phyloP scores from a whole-genome alignment of 2,329 filamentous ascomycete species.

The Cadophora luteo-olivacea region DNA sequence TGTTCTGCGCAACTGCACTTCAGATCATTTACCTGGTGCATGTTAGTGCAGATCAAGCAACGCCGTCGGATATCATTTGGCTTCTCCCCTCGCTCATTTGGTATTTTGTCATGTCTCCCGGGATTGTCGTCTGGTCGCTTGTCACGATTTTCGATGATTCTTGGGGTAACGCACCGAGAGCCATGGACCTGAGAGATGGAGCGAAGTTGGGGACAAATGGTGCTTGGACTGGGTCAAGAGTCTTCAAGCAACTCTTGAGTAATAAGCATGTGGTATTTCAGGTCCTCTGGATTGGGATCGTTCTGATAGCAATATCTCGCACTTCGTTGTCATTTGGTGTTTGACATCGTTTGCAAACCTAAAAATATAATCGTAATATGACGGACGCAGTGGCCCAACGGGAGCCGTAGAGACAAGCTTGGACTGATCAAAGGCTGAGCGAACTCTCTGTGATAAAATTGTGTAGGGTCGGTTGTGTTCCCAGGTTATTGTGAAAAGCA shows the following conservation, averaged over 20 bases:
- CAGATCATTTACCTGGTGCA: not conserved
- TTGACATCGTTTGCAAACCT: not conserved
- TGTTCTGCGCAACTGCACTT: not conserved
- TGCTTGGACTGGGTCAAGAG: not conserved
- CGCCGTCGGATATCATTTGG: not conserved
- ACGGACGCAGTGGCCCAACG: not conserved
- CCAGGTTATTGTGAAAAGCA: not conserved
- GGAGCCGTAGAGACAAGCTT: not conserved
- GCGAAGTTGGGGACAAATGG: not conserved
- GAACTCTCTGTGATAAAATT: not conserved
- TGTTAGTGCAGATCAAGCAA: not conserved
- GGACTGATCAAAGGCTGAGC: not conserved
- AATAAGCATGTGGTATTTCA: not conserved
- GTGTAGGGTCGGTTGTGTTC: not conserved
- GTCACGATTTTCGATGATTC: conserved; percentile 7
- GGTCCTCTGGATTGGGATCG: not conserved
- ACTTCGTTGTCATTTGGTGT: no score
- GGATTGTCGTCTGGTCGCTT: conserved; percentile 10
- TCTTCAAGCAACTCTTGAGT: not conserved
- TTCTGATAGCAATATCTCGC: not conserved
- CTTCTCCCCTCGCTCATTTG: not conserved
- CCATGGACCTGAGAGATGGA: not conserved
- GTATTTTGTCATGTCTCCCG: conserved; percentile 2
- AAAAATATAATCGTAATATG: not conserved
- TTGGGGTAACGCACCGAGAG: conserved; percentile 7